Base-by-base conservation (phyloP, 768 basidiomycete species). In the Phlegmacium glaucopus region DNA sequence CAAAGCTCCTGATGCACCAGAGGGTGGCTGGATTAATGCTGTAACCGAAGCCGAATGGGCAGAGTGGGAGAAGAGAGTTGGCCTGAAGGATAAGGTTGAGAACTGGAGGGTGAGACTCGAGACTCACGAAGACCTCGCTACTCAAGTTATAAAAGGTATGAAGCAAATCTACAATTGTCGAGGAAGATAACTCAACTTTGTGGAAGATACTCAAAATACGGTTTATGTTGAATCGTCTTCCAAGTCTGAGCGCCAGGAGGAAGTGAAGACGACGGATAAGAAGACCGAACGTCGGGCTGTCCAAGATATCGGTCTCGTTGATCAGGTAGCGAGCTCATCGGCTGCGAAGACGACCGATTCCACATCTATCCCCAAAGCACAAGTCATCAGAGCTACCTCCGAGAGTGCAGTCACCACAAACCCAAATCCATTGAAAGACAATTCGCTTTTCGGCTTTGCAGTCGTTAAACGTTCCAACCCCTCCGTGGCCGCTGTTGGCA, bases 21-120 rank as follows among this genome's bases (percentile, higher is more conserved):
- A 44, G 6, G 28, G 48, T 7, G 50, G 47, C 10, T 61, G 58
- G 58, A 48, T 60, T n/a, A 58, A 55, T 22, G 56, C 61, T 5
- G 45, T 48, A n/a, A 55, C 58, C 1, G 58, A 62, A 22, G 46
- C 51, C 5, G 55, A 62, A 29, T 62, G 61, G 61, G 37, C 9
- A 1, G 58, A 58, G 16, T 62, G 61, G 61, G 61, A 62, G 49
- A 53, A 44, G 39, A 51, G 46, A 30, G 51, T 34, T 36, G 18
- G 37, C 26, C 37, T 59, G 9, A 52, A 51, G 18, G 53, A 57
- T 16, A 61, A 58, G 54, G 54, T 62, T 15, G 59, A 60, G 44
- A 57, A 34, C 27, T 62, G 61, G 61, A 53, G 55, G 34, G 51
- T 44, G 49, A 54, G 35, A 4, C 49, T 61, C 9, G 44, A 53